Conservation (phyloP, 2,329 filamentous ascomycete genomes). For the Monilinia fructicola region DNA sequence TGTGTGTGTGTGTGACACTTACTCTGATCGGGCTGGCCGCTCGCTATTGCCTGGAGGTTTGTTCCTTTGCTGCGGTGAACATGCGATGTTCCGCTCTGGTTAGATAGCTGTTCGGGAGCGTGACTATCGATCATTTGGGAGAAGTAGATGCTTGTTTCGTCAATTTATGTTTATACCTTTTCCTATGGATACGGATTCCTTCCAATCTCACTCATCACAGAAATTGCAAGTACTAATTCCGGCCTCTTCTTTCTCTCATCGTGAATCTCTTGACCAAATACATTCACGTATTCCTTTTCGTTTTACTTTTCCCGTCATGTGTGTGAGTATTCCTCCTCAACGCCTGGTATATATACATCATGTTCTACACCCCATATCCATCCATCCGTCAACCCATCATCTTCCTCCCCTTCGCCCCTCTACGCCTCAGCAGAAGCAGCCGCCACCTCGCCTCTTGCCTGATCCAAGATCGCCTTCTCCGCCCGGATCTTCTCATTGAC, state of each 20-base stretch:
- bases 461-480: constrained; percentile 58
- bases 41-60: neutral
- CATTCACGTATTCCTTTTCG: neutral
- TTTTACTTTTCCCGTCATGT: constrained; percentile 15
- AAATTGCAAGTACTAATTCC: neutral
- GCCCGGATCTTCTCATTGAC: constrained; percentile 57
- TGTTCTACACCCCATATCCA: constrained; percentile 13
- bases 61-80: neutral
- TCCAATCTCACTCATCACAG: neutral
- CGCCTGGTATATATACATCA: constrained; percentile 29
- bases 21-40: neutral
- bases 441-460: constrained; percentile 48
- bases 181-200: neutral
- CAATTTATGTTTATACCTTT: neutral
- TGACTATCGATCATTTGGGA: neutral
- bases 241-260: neutral
- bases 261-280: neutral
- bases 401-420: neutral
- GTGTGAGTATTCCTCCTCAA: constrained; percentile 25
- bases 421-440: constrained; percentile 17
- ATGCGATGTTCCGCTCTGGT: neutral
- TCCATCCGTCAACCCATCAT: neutral
- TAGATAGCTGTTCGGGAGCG: neutral
- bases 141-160: neutral
- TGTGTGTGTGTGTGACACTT: neutral